A percentile compares a stretch with the other conserved stretches of the same genome.
These are phyloP conservation scores for Clonostachys byssicola DNA, from an alignment of 2,329 filamentous ascomycete genomes.

Conservation along the genomic window DNA sequence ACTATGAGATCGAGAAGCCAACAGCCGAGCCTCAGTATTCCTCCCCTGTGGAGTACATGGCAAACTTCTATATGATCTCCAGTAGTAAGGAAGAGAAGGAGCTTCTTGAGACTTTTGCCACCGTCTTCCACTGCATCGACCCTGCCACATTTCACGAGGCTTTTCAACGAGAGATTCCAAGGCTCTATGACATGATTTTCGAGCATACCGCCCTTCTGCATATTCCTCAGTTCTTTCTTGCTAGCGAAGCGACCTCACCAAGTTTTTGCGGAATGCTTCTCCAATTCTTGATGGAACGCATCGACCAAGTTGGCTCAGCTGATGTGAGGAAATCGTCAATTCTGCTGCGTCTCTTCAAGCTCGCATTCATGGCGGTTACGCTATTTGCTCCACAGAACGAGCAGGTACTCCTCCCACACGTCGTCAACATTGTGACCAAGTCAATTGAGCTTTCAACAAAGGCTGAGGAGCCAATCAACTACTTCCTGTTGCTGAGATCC, in stretches of 20 bases:
- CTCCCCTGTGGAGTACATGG: slow-evolving; percentile 86
- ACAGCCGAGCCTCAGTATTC: slow-evolving; percentile 68
- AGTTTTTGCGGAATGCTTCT: slow-evolving; percentile 98
- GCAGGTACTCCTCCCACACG: slow-evolving; percentile 89
- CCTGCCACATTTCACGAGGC: slow-evolving; percentile 98
- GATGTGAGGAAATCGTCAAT: slow-evolving; percentile 93
- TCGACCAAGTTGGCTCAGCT: slow-evolving; percentile 88
- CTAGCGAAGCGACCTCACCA: slow-evolving; percentile 96
- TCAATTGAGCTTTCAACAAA: slow-evolving; percentile 95
- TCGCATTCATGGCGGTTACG: slow-evolving; percentile 99
- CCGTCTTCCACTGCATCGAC: slow-evolving; percentile 97
- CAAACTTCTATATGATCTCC: slow-evolving; percentile 90
- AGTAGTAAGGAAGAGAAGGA: slow-evolving; percentile 97
- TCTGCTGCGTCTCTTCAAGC: slow-evolving; percentile 87
- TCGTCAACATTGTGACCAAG: slow-evolving; percentile 95
- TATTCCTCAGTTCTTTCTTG: slow-evolving; percentile 95
- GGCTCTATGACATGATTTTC: slow-evolving; percentile 96
- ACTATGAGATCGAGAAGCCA: slow-evolving; percentile 87
- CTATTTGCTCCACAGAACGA: slow-evolving; percentile 94
- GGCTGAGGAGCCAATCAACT: slow-evolving; percentile 97
- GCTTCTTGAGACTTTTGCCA: slow-evolving; percentile 93
- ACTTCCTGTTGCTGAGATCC: slow-evolving; percentile 88
- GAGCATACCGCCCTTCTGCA: slow-evolving; percentile 92
- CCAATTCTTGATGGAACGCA: slow-evolving; percentile 94
- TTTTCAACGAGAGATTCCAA: slow-evolving; percentile 94